Percentiles rank a stretch among this genome's conserved stretches.
phyloP scores from a whole-genome alignment of 139 green algal species.

The Coelastrella sp. region DNA sequence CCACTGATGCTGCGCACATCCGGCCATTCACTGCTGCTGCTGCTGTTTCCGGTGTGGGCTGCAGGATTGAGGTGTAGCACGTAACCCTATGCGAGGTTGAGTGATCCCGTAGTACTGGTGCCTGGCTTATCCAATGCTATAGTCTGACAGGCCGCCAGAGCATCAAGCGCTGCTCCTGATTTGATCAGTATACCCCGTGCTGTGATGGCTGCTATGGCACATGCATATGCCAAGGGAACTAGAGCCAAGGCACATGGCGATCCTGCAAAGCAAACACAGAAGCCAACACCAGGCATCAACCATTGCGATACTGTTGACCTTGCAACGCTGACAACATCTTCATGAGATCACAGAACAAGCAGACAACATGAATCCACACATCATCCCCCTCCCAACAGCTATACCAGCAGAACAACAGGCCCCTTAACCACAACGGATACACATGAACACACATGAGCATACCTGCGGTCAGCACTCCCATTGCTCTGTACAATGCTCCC shows the following conservation, averaged over 20 bases:
- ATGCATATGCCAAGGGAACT: slow-evolving; percentile 90
- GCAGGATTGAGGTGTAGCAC: slow-evolving; percentile 30
- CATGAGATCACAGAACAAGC: too few relatives aligned
- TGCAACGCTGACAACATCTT: too few relatives aligned
- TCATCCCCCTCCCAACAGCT: not conserved
- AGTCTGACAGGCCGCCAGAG: slow-evolving; percentile 62
- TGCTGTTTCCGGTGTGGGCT: slow-evolving; percentile 22
- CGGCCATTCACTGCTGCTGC: not conserved
- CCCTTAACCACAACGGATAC: too few relatives aligned
- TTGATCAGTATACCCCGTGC: slow-evolving; percentile 78
- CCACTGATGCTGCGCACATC: not conserved
- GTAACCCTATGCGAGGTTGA: slow-evolving; percentile 61
- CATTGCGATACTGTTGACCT: not conserved
- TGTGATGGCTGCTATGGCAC: slow-evolving; percentile 82
- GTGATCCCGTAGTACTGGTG: slow-evolving; percentile 85
- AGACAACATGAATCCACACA: not conserved
- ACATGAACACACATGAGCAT: not conserved
- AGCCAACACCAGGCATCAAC: not conserved
- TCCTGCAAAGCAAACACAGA: slow-evolving; percentile 48
- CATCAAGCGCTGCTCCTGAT: slow-evolving; percentile 81
- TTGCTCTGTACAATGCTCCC: slow-evolving; percentile 85
- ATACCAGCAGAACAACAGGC: not conserved
- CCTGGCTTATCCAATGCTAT: slow-evolving; percentile 92
- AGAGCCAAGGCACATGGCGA: slow-evolving; percentile 91
- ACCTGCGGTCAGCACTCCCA: slow-evolving; percentile 83